Percentiles rank a stretch among this genome's conserved stretches.
Conservation (phyloP, 177 flowering plant genomes). For the Vitis hybrid region DNA sequence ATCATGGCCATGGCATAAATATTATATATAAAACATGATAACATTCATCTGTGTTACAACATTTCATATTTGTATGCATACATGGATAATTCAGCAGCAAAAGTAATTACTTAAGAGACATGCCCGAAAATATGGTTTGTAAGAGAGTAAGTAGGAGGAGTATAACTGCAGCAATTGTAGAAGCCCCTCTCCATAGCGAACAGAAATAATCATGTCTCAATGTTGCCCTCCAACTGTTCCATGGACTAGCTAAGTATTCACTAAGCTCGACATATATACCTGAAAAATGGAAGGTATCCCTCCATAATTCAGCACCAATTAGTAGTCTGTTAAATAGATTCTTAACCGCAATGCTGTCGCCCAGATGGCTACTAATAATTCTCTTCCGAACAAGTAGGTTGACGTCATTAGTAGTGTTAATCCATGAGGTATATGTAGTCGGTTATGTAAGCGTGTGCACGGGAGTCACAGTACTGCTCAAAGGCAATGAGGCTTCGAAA, state of each 20-base stretch:
- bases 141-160: conserved; percentile 3
- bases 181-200: conserved; percentile 12
- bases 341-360: too few relatives aligned
- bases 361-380: too few relatives aligned
- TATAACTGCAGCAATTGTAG: conserved; percentile 12
- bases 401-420: too few relatives aligned
- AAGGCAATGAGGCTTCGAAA: not conserved
- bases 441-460: not conserved
- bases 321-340: not conserved
- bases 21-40: too few relatives aligned
- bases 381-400: too few relatives aligned
- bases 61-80: too few relatives aligned
- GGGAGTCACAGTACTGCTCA: conserved; percentile 1
- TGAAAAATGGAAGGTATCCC: conserved; percentile 2
- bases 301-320: not conserved
- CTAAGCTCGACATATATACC: not conserved
- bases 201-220: conserved; percentile 15
- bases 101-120: too few relatives aligned
- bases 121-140: too few relatives aligned
- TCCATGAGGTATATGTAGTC: not conserved
- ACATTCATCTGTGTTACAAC: too few relatives aligned
- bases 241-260: not conserved
- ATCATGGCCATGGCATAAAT: too few relatives aligned
- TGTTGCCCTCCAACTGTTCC: conserved; percentile 13
- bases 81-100: too few relatives aligned